Conservation (phyloP, 2,329 filamentous ascomycete species). For the Conoideocrella luteorostrata region DNA sequence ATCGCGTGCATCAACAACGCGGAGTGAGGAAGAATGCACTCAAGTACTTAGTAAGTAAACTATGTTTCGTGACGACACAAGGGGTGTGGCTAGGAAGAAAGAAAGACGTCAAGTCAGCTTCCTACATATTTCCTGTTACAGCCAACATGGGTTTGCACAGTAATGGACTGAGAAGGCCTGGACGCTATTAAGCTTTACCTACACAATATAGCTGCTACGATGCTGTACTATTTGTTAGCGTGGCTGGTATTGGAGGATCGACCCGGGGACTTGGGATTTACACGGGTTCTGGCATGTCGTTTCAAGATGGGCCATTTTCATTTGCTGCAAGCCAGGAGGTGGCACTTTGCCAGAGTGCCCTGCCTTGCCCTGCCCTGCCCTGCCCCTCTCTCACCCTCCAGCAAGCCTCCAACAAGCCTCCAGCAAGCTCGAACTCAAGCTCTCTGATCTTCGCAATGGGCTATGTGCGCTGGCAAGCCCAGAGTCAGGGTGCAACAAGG, state of each 20-base stretch:
- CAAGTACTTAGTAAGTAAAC: too few relatives aligned
- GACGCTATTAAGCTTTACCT: too few relatives aligned
- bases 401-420: too few relatives aligned
- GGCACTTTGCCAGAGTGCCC: too few relatives aligned
- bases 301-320: background rate
- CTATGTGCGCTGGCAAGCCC: background rate
- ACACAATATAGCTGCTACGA: background rate
- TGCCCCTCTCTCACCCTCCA: too few relatives aligned
- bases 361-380: too few relatives aligned
- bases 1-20: too few relatives aligned
- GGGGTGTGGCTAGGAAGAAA: background rate
- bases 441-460: background rate
- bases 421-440: too few relatives aligned
- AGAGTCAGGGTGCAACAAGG: too few relatives aligned
- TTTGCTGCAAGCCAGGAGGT: background rate
- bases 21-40: too few relatives aligned
- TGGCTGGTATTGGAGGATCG: background rate
- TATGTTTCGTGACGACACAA: background rate
- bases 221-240: background rate
- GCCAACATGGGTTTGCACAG: background rate
- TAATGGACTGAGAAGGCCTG: too few relatives aligned
- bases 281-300: background rate
- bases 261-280: constrained; percentile 2
- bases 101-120: background rate
- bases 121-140: background rate